These are phyloP conservation scores for Crithidia sp. DNA, from an alignment of 208 protist genomes.

Conservation along the genomic window DNA sequence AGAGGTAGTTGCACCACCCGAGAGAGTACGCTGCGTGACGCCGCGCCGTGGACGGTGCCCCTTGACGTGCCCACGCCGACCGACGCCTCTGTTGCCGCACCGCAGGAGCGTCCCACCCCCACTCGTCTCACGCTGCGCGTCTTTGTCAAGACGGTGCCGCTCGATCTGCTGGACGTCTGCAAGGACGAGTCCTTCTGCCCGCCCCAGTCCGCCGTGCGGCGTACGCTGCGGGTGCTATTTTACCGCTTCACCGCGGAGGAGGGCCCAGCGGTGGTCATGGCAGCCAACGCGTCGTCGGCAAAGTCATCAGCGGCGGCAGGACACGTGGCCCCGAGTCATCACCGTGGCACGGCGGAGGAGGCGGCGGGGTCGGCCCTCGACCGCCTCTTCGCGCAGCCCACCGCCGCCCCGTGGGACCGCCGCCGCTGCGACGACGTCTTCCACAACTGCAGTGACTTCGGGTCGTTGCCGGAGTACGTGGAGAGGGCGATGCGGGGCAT, in stretches of 20 bases:
- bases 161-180: constrained; percentile 45
- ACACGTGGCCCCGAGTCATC: not conserved
- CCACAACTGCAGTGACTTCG: constrained; percentile 13
- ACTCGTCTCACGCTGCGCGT: constrained; percentile 42
- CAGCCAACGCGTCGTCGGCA: not conserved
- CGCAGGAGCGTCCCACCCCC: not conserved
- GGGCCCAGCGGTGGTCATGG: constrained; percentile 2
- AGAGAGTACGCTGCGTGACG: constrained; percentile 20
- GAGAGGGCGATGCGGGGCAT: constrained; percentile 24
- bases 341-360: constrained; percentile 16
- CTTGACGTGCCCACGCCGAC: not conserved
- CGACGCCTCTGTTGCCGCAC: not conserved
- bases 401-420: constrained; percentile 27
- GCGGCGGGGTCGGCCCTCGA: constrained; percentile 10
- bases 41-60: constrained; percentile 22
- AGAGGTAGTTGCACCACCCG: not conserved
- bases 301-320: not conserved
- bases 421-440: constrained; percentile 26
- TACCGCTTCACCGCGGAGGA: constrained; percentile 36
- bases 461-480: constrained; percentile 21
- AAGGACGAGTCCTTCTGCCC: constrained; percentile 45
- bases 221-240: constrained; percentile 49
- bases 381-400: constrained; percentile 24
- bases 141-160: constrained; percentile 67
- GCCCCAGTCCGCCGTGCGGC: constrained; percentile 41